phyloP scores from a whole-genome alignment of 2,329 filamentous ascomycete species.

The Claviceps spartinae region DNA sequence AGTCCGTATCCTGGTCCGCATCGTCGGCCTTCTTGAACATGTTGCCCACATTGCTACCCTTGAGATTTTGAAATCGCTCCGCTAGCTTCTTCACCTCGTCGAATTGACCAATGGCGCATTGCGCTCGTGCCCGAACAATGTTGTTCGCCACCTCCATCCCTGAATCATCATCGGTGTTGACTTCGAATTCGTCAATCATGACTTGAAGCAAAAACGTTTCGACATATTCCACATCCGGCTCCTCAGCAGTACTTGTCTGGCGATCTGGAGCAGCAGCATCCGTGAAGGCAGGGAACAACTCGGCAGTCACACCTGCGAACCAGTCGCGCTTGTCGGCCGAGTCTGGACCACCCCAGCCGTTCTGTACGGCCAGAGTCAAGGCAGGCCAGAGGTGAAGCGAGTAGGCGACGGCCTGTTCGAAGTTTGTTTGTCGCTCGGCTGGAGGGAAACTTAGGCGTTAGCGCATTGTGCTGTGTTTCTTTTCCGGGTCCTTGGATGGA shows the following conservation, averaged over 20 bases:
- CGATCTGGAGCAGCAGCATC: constrained; percentile 18
- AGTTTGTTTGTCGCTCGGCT: constrained; percentile 47
- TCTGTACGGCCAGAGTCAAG: constrained; percentile 74
- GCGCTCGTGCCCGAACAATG: constrained; percentile 54
- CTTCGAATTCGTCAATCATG: constrained; percentile 92
- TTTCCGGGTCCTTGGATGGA: neutral
- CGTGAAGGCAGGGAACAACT: constrained; percentile 61
- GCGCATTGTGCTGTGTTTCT: neutral
- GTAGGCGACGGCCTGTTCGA: constrained; percentile 81
- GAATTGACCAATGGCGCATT: constrained; percentile 53
- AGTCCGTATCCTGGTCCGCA: constrained; percentile 45
- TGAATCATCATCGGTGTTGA: constrained; percentile 81
- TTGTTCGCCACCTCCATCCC: constrained; percentile 58
- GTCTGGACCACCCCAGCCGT: constrained; percentile 76
- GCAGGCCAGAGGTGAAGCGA: constrained; percentile 78
- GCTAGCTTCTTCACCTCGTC: constrained; percentile 51
- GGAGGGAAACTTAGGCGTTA: neutral
- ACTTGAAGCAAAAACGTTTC: constrained; percentile 78
- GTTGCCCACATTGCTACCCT: constrained; percentile 42
- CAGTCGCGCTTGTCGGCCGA: constrained; percentile 84
- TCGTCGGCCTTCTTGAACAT: constrained; percentile 42
- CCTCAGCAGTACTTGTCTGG: constrained; percentile 20
- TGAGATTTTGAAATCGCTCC: constrained; percentile 46
- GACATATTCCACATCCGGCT: constrained; percentile 62
- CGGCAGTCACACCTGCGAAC: constrained; percentile 79